Evolutionary conservation across 352 stramenopile genomes (phyloP).

Genomic region (Phytophthora ohioensis): DNA sequence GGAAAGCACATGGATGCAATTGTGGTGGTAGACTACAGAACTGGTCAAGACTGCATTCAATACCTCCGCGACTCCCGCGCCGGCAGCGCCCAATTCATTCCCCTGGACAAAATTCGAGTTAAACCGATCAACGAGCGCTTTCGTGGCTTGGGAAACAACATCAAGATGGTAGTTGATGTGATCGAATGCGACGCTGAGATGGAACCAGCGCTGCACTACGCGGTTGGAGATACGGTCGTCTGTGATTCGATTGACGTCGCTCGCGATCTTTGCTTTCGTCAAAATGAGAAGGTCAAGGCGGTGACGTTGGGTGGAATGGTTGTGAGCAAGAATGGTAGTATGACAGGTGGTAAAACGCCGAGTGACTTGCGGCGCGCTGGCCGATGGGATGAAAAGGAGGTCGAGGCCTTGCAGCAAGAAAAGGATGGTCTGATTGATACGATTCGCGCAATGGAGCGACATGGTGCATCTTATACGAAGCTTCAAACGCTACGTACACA

Average conservation of each 20-base stretch:
- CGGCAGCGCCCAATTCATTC: conserved; percentile 96
- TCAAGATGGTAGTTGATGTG: conserved; percentile 96
- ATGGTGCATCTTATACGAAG: conserved; percentile 75
- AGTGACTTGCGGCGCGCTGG: conserved; percentile 86
- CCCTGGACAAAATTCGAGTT: conserved; percentile 94
- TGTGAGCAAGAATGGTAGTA: conserved; percentile 98
- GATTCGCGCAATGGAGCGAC: conserved; percentile 66
- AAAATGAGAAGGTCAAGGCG: conserved; percentile 89
- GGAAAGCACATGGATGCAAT: conserved; percentile 98
- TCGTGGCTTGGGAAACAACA: conserved; percentile 90
- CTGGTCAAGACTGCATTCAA: conserved; percentile 86
- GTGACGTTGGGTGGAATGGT: conserved; percentile 96
- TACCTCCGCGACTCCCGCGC: conserved; percentile 97
- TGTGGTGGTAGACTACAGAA: conserved; percentile 84
- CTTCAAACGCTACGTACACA: conserved; percentile 75
- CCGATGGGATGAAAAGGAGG: conserved; percentile 94
- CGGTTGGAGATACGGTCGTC: conserved; percentile 96
- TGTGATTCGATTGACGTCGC: conserved; percentile 96
- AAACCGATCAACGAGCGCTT: conserved; percentile 95
- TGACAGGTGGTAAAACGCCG: conserved; percentile 95
- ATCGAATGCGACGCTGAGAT: conserved; percentile 95
- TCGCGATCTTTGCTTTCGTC: conserved; percentile 81
- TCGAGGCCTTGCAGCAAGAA: conserved; percentile 84
- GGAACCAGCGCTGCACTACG: conserved; percentile 95
- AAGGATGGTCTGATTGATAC: conserved; percentile 87